phyloP scores from a whole-genome alignment of 2,329 filamentous ascomycete species.

The Paracoccidioides brasiliensis region DNA sequence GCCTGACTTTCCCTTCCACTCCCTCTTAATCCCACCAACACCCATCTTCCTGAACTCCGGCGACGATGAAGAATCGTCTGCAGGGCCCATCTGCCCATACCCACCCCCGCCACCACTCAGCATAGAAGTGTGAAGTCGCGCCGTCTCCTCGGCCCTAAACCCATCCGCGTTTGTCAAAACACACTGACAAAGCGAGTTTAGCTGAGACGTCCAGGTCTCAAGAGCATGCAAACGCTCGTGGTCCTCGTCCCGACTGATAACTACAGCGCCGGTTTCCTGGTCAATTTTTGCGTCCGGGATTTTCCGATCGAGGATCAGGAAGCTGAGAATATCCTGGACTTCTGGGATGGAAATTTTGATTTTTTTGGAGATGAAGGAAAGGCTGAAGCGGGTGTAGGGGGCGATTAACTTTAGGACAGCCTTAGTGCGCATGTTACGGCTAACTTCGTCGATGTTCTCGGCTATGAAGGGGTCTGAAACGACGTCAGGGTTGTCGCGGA shows the following conservation, averaged over 20 bases:
- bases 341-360: conserved; percentile 75
- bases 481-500: conserved; percentile 78
- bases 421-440: conserved; percentile 94
- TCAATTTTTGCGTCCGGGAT: conserved; percentile 71
- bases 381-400: conserved; percentile 83
- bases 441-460: conserved; percentile 98
- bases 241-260: conserved; percentile 63
- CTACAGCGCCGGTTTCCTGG: conserved; percentile 70
- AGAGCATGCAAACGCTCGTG: conserved; percentile 58
- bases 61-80: conserved; percentile 3
- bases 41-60: conserved; percentile 10
- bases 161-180: conserved; percentile 70
- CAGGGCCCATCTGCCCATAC: conserved; percentile 11
- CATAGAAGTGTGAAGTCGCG: conserved; percentile 19
- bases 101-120: conserved; percentile 23
- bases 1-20: conserved; percentile 14
- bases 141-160: conserved; percentile 34
- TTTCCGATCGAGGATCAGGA: conserved; percentile 81
- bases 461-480: conserved; percentile 90
- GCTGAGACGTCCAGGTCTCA: conserved; percentile 55
- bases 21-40: conserved; percentile 2
- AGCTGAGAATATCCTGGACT: conserved; percentile 90
- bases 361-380: conserved; percentile 75
- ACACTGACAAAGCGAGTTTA: conserved; percentile 55
- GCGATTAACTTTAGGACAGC: conserved; percentile 85